A percentile compares a stretch with the other conserved stretches of the same genome.
These are phyloP conservation scores for Leccinum obscurum DNA, from an alignment of 768 basidiomycete species.

Conservation along the genomic window DNA sequence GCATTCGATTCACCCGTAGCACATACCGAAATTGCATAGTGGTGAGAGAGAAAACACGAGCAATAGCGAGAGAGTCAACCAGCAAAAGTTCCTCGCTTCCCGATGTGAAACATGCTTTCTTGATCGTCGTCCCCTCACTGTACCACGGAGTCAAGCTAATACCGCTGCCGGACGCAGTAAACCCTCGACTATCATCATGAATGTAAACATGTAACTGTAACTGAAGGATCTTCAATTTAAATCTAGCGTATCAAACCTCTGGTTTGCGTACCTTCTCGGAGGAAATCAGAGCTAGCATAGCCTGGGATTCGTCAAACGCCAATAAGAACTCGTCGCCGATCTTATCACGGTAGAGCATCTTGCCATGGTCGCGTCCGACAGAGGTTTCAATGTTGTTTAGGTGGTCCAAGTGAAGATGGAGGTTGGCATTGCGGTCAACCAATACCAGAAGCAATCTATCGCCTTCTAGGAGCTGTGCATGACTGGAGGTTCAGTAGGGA, in stretches of 20 bases:
- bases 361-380: too few species aligned
- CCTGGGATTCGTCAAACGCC: too few species aligned
- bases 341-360: too few species aligned
- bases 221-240: constrained; percentile 20
- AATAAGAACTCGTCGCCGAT: too few species aligned
- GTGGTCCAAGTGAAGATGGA: too few species aligned
- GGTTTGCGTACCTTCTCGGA: constrained; percentile 27
- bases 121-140: constrained; percentile 32
- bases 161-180: constrained; percentile 43
- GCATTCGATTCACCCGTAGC: neutral
- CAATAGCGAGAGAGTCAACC: constrained; percentile 44
- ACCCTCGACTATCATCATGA: constrained; percentile 47
- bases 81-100: constrained; percentile 55
- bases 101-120: constrained; percentile 43
- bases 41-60: constrained; percentile 52
- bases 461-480: too few species aligned
- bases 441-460: too few species aligned
- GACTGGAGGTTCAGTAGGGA: too few species aligned
- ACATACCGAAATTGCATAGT: constrained; percentile 55
- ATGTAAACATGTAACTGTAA: constrained; percentile 45
- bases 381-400: too few species aligned
- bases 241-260: neutral
- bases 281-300: too few species aligned
- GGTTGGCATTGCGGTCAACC: too few species aligned
- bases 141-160: constrained; percentile 51